Conservation (phyloP, 2,329 filamentous ascomycete species). For the Monosporascus sp. region DNA sequence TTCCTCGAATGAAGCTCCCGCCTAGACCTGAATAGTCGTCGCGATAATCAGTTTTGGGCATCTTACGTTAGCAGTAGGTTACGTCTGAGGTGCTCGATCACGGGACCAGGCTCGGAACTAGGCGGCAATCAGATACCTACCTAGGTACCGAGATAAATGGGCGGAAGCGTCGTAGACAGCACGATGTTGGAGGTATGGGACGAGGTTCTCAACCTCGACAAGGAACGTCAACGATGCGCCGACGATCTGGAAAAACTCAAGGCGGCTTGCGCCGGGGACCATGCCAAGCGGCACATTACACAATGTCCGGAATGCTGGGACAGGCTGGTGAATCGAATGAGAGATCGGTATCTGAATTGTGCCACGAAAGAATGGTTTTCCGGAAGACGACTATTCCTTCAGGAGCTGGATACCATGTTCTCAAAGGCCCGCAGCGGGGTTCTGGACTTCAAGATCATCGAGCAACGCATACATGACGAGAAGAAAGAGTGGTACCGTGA, state of each 20-base stretch:
- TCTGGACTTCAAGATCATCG: slow-evolving; percentile 40
- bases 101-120: too few species aligned
- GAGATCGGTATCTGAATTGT: slow-evolving; percentile 33
- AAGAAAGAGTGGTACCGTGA: slow-evolving; percentile 50
- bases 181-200: slow-evolving; percentile 29
- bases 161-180: background rate
- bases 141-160: too few species aligned
- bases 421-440: slow-evolving; percentile 40
- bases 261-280: slow-evolving; percentile 36
- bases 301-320: slow-evolving; percentile 46
- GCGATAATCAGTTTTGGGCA: too few species aligned
- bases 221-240: slow-evolving; percentile 30
- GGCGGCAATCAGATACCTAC: too few species aligned
- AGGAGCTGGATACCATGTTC: slow-evolving; percentile 45
- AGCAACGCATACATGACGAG: slow-evolving; percentile 46
- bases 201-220: slow-evolving; percentile 24
- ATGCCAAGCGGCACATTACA: slow-evolving; percentile 36
- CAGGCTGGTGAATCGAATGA: slow-evolving; percentile 42
- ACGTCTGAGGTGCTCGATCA: too few species aligned
- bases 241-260: slow-evolving; percentile 39
- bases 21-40: too few species aligned
- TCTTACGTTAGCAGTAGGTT: too few species aligned
- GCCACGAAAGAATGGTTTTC: slow-evolving; percentile 48
- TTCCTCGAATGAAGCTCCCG: too few species aligned
- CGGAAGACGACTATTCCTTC: slow-evolving; percentile 42